Conservation (phyloP, 1,139 yeast genomes). For the Kurtzmaniella quercitrusa region DNA sequence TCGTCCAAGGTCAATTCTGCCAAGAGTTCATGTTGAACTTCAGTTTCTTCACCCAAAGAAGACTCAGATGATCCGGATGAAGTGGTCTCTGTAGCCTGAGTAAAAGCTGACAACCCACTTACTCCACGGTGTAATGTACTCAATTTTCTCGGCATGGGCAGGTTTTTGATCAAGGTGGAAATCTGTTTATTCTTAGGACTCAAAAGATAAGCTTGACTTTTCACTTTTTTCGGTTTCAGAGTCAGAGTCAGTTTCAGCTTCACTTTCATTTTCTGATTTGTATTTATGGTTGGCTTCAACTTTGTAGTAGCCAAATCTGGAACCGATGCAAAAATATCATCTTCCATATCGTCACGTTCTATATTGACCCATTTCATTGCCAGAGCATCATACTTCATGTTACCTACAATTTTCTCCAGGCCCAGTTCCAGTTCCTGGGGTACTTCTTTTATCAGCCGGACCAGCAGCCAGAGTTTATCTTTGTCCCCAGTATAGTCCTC, state of each 20-base stretch:
- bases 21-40: conserved; percentile 4
- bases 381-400: conserved; percentile 61
- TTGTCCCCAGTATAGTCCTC: conserved; percentile 16
- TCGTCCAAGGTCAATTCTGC: conserved; percentile 38
- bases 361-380: conserved; percentile 53
- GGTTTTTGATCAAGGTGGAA: conserved; percentile 1
- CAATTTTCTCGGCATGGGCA: conserved; percentile 1
- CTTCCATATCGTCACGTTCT: conserved; percentile 27
- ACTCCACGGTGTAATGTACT: conserved; percentile 13
- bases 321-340: conserved; percentile 51
- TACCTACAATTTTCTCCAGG: conserved; percentile 30
- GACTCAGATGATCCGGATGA: conserved; percentile 11
- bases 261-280: no score
- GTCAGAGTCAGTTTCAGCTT: no score
- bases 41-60: conserved; percentile 17
- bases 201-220: conserved; percentile 8
- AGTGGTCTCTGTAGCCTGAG: conserved; percentile 27
- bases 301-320: conserved; percentile 28
- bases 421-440: conserved; percentile 13
- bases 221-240: conserved; percentile 1
- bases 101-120: conserved; percentile 19
- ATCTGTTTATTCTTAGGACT: conserved; percentile 14
- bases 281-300: no score
- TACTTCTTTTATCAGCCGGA: conserved; percentile 28
- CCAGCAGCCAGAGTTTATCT: conserved; percentile 9